Evolutionary conservation across 371 early-diverging fungal species (phyloP), one percentile per base, ranked within the genome.

Genomic region (Mortierella sp.): DNA sequence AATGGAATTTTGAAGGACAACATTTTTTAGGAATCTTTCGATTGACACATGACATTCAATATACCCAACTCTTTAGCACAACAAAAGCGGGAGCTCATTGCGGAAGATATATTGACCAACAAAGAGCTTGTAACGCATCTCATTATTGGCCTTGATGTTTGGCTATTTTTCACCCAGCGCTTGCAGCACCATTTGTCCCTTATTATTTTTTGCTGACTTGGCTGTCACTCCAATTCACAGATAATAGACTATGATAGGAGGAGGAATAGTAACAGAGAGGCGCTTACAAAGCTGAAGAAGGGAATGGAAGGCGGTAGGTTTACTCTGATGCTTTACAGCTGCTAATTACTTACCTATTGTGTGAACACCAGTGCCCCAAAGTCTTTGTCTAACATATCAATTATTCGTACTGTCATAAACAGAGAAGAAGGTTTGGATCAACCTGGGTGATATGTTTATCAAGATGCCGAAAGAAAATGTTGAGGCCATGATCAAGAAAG

Each of bases 401-500:
- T 14, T 14, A 57, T 21, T 66, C 29, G 21, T n/a, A 11, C 53
- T 9, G 15, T 48, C n/a, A 16, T 19, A 16, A 14, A 74, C 67
- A 85, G 89, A 86, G n/a, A 85, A 86, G 46, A 91, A 91, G 60
- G 60, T 82, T 23, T 91, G 92, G 92, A 76, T 90, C 50, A 85
- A 86, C 60, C 67, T 89, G 37, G 90, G 92, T 7, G 89, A 91
- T 26, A 83, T 90, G 84, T 91, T 91, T 74, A 68, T 91, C 43
- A 85, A 84, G 51, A 61, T 91, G 65, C 80, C 80, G 14, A 72
- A 79, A 45, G 29, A 58, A 11, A 73, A 70, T 28, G 67, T 73
- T 30, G 73, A 69, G 44, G 66, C 70, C 29, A 79, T 79, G 73
- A 72, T 79, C 37, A 79, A 66, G 70, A 72, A 72, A 79, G 80